These are phyloP conservation scores for Trichoderma asperellum DNA, from an alignment of 2,329 filamentous ascomycete species.

Conservation along the genomic window DNA sequence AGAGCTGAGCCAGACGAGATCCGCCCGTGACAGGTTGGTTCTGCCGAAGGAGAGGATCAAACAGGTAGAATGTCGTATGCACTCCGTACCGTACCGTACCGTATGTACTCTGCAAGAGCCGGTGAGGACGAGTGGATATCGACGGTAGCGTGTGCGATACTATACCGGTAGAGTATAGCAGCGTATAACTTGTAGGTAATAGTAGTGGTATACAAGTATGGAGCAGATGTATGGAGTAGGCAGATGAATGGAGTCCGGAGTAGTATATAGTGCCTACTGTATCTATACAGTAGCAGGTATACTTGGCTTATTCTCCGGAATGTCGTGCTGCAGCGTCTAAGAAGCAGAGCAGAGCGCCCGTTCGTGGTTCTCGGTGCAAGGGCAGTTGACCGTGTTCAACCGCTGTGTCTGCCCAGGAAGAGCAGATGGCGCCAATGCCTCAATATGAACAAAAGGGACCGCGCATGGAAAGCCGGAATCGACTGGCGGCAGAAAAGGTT, in stretches of 20 bases:
- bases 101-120: neutral
- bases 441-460: neutral
- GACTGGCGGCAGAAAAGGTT: slow-evolving; percentile 15
- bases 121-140: neutral
- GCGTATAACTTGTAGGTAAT: too few relatives aligned
- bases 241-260: neutral
- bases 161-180: neutral
- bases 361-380: neutral
- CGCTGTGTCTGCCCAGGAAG: neutral
- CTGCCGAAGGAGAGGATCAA: neutral
- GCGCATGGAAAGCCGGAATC: slow-evolving; percentile 15
- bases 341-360: too few relatives aligned
- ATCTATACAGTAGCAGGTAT: neutral
- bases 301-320: neutral
- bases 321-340: neutral
- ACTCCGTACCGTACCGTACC: neutral
- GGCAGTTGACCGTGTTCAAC: neutral
- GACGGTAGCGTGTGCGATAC: neutral
- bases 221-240: neutral
- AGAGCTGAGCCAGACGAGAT: slow-evolving; percentile 1
- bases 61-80: neutral
- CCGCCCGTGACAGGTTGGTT: neutral
- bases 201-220: neutral
- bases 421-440: slow-evolving; percentile 10
- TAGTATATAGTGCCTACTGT: neutral